phyloP scores from a whole-genome alignment of 495 filamentous ascomycete species.

The Baudoinia panamericana region DNA sequence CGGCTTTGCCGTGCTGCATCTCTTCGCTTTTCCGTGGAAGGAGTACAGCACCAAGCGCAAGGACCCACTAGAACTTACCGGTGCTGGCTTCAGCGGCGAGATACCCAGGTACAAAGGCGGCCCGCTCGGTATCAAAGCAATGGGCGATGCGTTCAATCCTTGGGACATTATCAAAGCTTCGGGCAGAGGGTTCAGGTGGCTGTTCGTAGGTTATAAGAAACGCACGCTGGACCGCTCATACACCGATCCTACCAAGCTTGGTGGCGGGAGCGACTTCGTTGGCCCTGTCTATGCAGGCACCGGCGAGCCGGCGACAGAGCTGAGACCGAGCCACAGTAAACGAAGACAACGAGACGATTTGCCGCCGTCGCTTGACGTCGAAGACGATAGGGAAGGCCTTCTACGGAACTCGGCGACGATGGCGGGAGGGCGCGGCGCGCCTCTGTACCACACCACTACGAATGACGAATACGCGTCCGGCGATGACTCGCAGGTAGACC shows the following conservation, averaged over 20 bases:
- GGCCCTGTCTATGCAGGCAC: constrained; percentile 4
- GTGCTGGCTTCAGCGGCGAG: constrained; percentile 22
- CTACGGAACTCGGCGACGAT: constrained; percentile 3
- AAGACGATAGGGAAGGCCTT: constrained; percentile 11
- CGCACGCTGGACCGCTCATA: constrained; percentile 43
- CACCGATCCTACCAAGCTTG: constrained; percentile 2
- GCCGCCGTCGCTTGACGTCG: not conserved
- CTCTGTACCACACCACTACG: constrained; percentile 3
- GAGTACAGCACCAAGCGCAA: constrained; percentile 38
- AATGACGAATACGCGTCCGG: constrained; percentile 8
- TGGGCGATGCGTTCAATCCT: constrained; percentile 64
- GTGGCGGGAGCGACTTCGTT: not conserved
- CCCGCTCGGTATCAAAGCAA: constrained; percentile 45
- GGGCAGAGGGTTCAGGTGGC: constrained; percentile 65
- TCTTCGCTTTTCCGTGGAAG: constrained; percentile 71
- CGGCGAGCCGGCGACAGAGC: constrained; percentile 13
- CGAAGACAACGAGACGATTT: constrained; percentile 1
- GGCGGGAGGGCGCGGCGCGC: not conserved
- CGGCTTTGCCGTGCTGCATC: constrained; percentile 62
- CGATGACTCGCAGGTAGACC: constrained; percentile 3
- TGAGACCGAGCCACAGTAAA: constrained; percentile 1
- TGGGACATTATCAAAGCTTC: constrained; percentile 74
- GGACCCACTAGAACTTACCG: constrained; percentile 34
- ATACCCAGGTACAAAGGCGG: constrained; percentile 43
- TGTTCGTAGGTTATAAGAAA: constrained; percentile 56